phyloP scores from a whole-genome alignment of 495 filamentous ascomycete species.

The Penicillium macrosclerotiorum region DNA sequence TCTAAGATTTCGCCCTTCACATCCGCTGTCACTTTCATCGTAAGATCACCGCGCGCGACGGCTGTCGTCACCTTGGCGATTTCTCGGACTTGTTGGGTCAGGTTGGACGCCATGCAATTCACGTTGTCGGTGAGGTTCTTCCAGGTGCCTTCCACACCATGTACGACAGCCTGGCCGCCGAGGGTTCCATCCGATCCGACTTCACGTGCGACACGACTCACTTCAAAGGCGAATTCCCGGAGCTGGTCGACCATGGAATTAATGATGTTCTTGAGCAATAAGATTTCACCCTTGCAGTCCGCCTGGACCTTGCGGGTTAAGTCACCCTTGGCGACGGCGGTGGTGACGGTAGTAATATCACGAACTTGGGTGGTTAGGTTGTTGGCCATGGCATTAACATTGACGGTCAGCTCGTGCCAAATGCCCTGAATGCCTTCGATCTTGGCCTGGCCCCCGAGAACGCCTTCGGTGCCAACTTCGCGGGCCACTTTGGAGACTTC shows the following conservation, averaged over 20 bases:
- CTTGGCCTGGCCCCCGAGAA: conserved; percentile 82
- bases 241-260: conserved; percentile 94
- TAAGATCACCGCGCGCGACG: conserved; percentile 84
- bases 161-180: conserved; percentile 88
- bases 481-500: conserved; percentile 88
- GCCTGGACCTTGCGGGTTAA: conserved; percentile 88
- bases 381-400: conserved; percentile 89
- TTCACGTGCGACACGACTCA: conserved; percentile 86
- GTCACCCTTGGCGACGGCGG: conserved; percentile 85
- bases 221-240: conserved; percentile 85
- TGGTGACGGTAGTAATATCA: conserved; percentile 90
- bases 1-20: conserved; percentile 92
- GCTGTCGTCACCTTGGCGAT: conserved; percentile 92
- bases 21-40: conserved; percentile 85
- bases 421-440: conserved; percentile 87
- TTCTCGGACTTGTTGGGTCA: conserved; percentile 80
- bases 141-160: conserved; percentile 94
- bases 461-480: conserved; percentile 89
- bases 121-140: conserved; percentile 91
- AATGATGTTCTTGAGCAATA: conserved; percentile 85
- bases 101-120: conserved; percentile 84
- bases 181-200: conserved; percentile 87
- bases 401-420: conserved; percentile 90
- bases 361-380: conserved; percentile 90
- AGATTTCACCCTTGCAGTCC: conserved; percentile 86